Evolutionary conservation across 2,329 filamentous ascomycete genomes (phyloP).

Genomic region (Aspergillus luchuensis): DNA sequence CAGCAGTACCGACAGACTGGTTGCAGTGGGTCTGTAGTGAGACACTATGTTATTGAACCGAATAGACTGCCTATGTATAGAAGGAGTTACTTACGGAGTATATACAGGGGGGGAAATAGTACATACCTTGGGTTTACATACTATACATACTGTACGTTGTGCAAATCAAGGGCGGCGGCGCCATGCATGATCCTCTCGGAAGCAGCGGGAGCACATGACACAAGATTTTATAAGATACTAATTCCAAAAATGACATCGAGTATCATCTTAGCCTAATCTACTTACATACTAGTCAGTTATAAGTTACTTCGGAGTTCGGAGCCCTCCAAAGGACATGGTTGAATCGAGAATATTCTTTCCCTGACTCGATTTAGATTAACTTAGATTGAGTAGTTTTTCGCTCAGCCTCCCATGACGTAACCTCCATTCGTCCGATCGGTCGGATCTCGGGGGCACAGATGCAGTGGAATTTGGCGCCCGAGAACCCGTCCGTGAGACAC

Average conservation of each 20-base stretch:
- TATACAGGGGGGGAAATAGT: not conserved
- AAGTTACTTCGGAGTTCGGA: not conserved
- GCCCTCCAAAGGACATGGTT: not conserved
- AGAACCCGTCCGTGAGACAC: slow-evolving; percentile 1
- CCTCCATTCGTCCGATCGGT: slow-evolving; percentile 1
- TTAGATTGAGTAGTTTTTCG: not conserved
- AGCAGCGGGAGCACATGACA: not conserved
- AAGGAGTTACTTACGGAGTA: not conserved
- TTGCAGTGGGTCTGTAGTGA: not conserved
- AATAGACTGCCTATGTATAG: not conserved
- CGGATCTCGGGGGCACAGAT: not conserved
- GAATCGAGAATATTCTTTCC: not conserved
- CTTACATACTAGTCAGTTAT: not conserved
- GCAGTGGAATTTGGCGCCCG: not conserved
- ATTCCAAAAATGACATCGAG: too few relatives aligned
- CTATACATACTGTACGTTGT: not conserved
- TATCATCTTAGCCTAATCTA: not conserved
- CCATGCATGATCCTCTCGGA: not conserved
- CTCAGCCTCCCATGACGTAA: not conserved
- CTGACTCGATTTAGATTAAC: not conserved
- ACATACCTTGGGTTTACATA: not conserved
- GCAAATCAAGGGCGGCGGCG: not conserved
- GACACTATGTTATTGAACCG: not conserved
- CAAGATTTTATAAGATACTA: too few relatives aligned
- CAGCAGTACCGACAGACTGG: slow-evolving; percentile 2